Base-by-base conservation (phyloP, 2,329 filamentous ascomycete genomes). In the Penicillium sp. region DNA sequence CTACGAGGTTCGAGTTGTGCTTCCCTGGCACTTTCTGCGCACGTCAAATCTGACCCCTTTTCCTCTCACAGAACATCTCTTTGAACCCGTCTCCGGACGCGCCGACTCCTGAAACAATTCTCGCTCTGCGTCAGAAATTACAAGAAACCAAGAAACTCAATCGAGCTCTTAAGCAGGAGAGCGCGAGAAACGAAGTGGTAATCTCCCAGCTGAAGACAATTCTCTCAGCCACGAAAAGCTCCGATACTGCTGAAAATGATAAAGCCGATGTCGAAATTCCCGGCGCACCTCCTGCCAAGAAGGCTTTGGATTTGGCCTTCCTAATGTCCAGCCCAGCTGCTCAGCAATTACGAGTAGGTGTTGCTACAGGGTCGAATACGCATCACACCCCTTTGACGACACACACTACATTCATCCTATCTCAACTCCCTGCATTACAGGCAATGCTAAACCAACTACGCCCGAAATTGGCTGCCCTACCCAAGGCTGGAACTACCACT, bases 131-230 rank as follows among this genome's bases (percentile, higher is more conserved):
- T 57, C 85, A 88, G 68, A 91, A 89, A 69, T 79, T 96, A 26
- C 86, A 90, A 67, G 92, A 94, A 71, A 93, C 90, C n/a, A 86
- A 89, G 73, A 90, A 89, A 72, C 81, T 97, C 13, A 88, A 93
- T 67, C 81, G 83, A 9, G 85, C 88, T 50, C 83, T 97, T 7
- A 84, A 87, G 60, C 84, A 87, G 11, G 92, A 96, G 75, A 85
- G 85, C 64, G 83, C 85, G 7, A 86, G 87, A 66, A 97, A 97
- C 74, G 89, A 89, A 21, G 86, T 85, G 3, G 82, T 93, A 17
- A 85, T 96, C 58, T 72, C 76, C 1, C 86, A 89, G 66, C 79
- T 98, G 56, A 84, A 85, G 60, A 78, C 82, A 9, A 80, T 91
- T 15, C 75, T 90, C 9, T 82, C 83, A 3, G 66, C 63, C 7